Evolutionary conservation across 2,329 filamentous ascomycete species (phyloP).

Genomic region (Biscogniauxia sp.): DNA sequence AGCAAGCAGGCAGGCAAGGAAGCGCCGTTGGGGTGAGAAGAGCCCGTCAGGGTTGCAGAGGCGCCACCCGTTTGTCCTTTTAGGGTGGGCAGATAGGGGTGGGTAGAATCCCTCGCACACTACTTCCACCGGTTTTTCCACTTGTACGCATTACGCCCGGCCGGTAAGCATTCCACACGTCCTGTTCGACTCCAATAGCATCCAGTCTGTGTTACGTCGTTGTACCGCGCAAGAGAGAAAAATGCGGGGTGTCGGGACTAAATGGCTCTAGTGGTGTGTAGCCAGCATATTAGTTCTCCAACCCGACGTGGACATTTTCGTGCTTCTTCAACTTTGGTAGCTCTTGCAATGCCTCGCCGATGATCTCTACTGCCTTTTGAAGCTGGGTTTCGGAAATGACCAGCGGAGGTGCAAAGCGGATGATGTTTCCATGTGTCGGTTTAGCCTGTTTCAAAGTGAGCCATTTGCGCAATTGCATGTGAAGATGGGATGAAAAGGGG

Average conservation of each 20-base stretch:
- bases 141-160: conserved; percentile 18
- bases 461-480: conserved; percentile 10
- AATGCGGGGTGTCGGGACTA: conserved; percentile 15
- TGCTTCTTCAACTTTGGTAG: conserved; percentile 63
- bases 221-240: conserved; percentile 9
- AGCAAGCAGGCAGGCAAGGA: conserved; percentile 4
- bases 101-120: conserved; percentile 19
- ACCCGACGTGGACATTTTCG: conserved; percentile 29
- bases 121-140: conserved; percentile 24
- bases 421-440: conserved; percentile 98
- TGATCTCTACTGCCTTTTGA: conserved; percentile 71
- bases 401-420: conserved; percentile 91
- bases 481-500: conserved; percentile 5
- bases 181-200: conserved; percentile 11
- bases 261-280: conserved; percentile 6
- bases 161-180: conserved; percentile 11
- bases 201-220: conserved; percentile 7
- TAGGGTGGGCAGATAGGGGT: conserved; percentile 10
- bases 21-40: conserved; percentile 2
- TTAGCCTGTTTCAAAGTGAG: conserved; percentile 67
- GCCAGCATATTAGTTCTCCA: conserved; percentile 25
- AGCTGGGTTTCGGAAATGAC: conserved; percentile 92
- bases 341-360: conserved; percentile 77
- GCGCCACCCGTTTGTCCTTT: conserved; percentile 16
- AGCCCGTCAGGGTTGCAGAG: conserved; percentile 16